Conservation (phyloP, 2,329 filamentous ascomycete genomes). For the Sarocladiaceae sp. region DNA sequence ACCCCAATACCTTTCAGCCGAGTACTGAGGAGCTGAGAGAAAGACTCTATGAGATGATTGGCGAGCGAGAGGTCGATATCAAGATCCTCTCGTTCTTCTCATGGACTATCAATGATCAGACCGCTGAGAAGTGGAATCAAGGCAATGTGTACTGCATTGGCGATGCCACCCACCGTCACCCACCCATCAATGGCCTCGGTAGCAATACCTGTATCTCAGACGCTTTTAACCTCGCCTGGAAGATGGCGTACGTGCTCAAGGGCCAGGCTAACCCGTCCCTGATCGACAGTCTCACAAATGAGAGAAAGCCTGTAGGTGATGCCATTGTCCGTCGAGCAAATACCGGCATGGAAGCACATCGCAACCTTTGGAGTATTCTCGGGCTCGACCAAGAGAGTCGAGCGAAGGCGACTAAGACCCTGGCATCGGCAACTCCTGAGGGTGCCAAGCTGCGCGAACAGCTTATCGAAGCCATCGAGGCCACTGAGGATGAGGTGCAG, state of each 20-base stretch:
- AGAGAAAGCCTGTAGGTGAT: conserved; percentile 2
- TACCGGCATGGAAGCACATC: background rate
- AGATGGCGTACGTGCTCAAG: conserved; percentile 40
- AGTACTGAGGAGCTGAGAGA: conserved; percentile 26
- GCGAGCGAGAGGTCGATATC: no score
- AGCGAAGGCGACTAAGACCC: no score
- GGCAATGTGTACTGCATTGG: conserved; percentile 44
- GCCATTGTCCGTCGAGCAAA: background rate
- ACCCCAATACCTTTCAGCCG: conserved; percentile 38
- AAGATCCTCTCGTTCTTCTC: conserved; percentile 51
- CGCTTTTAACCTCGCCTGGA: conserved; percentile 53
- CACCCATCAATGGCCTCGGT: conserved; percentile 52
- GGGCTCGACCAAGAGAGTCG: no score
- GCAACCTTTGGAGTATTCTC: background rate
- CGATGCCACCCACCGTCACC: conserved; percentile 55
- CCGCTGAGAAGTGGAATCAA: conserved; percentile 51
- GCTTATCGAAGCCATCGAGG: conserved; percentile 36
- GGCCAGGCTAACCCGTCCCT: conserved; percentile 9
- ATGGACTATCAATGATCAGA: conserved; percentile 59
- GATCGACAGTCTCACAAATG: background rate
- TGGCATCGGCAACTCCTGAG: conserved; percentile 23
- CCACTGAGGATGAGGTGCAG: conserved; percentile 45
- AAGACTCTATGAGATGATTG: conserved; percentile 49
- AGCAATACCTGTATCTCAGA: conserved; percentile 57
- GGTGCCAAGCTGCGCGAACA: conserved; percentile 33